Conservation (phyloP, 306 rosid species). For the Medicago arabica region DNA sequence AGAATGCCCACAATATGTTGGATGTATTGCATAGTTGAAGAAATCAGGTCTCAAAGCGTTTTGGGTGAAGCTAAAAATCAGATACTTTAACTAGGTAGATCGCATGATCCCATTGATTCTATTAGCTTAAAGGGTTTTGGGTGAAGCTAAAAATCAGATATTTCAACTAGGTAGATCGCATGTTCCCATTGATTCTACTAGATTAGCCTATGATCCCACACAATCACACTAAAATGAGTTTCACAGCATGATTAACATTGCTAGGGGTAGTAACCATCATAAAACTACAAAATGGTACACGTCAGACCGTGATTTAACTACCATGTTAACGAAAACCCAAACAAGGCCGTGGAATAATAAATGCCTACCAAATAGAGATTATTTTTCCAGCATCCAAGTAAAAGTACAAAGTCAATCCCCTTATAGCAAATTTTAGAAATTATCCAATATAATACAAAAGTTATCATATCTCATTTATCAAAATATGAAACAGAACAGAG, state of each 20-base stretch:
- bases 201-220: neutral
- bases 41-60: neutral
- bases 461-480: slow-evolving; percentile 26
- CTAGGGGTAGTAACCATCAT: neutral
- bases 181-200: neutral
- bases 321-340: neutral
- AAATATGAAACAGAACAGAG: neutral
- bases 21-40: neutral
- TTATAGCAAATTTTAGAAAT: no score
- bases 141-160: neutral
- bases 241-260: neutral
- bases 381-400: neutral
- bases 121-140: neutral
- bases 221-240: neutral
- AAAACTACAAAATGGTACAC: neutral
- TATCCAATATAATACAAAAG: neutral
- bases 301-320: neutral
- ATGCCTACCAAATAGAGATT: neutral
- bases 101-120: neutral
- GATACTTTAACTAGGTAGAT: neutral
- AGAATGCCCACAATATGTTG: neutral
- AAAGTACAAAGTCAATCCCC: no score
- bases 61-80: neutral
- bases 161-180: neutral
- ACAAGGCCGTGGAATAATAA: neutral